These are phyloP conservation scores for Suhomyces vadensis DNA, from an alignment of 805 yeast genomes.

Conservation along the genomic window DNA sequence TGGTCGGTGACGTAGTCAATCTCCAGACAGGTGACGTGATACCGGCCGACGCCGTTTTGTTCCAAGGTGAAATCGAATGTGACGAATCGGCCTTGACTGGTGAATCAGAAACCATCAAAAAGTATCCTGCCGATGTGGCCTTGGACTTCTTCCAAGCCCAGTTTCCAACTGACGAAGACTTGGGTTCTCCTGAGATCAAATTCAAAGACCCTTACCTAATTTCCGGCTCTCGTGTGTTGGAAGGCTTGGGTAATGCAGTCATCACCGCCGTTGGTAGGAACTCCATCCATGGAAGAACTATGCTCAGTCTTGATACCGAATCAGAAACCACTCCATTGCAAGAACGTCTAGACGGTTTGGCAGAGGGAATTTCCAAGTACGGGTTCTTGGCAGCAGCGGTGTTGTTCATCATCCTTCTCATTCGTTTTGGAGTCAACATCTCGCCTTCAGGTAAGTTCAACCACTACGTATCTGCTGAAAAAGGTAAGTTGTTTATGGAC, in stretches of 20 bases:
- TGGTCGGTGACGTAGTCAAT: conserved; percentile 82
- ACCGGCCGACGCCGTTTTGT: conserved; percentile 82
- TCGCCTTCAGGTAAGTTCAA: conserved; percentile 49
- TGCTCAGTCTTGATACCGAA: conserved; percentile 75
- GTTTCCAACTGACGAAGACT: conserved; percentile 37
- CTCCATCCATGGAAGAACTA: conserved; percentile 89
- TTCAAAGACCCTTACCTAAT: conserved; percentile 80
- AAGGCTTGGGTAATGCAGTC: conserved; percentile 83
- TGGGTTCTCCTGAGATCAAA: conserved; percentile 37
- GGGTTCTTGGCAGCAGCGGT: conserved; percentile 84
- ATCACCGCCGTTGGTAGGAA: conserved; percentile 89
- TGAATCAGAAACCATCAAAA: conserved; percentile 81
- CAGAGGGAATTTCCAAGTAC: conserved; percentile 93
- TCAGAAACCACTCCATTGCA: conserved; percentile 89
- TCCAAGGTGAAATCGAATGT: conserved; percentile 76
- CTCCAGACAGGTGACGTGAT: conserved; percentile 93
- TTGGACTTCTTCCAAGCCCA: conserved; percentile 30
- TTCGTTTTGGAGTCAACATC: conserved; percentile 67
- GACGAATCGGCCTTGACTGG: conserved; percentile 95
- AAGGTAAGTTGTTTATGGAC: conserved; percentile 81
- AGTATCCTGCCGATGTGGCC: conserved; percentile 54
- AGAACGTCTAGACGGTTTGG: conserved; percentile 72
- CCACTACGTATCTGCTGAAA: conserved; percentile 57
- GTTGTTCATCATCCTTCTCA: conserved; percentile 76
- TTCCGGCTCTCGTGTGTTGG: conserved; percentile 84